A percentile compares a stretch with the other conserved stretches of the same genome.
These are phyloP conservation scores for Musa balbisiana DNA, from an alignment of 202 grass and related monocot genomes.

Conservation along the genomic window DNA sequence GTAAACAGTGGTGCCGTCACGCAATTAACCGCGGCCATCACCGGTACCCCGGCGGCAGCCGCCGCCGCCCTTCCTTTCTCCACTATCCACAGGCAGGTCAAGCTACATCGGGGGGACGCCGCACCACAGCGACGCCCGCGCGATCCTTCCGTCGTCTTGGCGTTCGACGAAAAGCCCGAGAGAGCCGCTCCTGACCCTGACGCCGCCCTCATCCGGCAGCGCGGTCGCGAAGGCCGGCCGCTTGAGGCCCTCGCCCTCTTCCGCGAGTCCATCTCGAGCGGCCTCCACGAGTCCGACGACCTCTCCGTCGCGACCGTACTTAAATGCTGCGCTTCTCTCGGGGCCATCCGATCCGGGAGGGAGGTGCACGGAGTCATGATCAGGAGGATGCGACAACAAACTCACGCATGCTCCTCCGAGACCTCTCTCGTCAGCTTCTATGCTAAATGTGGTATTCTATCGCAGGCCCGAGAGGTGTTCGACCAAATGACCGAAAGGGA, in stretches of 20 bases:
- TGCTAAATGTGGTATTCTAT: constrained; percentile 19
- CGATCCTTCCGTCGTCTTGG: too few species aligned
- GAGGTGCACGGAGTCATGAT: constrained; percentile 28
- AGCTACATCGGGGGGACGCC: too few species aligned
- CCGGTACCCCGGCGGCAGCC: too few species aligned
- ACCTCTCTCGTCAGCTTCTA: background rate
- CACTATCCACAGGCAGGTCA: too few species aligned
- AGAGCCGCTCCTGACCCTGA: background rate
- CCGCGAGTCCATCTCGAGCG: constrained; percentile 14
- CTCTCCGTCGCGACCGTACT: constrained; percentile 22
- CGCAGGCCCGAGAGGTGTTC: background rate
- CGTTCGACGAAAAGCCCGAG: constrained; percentile 7
- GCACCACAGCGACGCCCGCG: too few species aligned
- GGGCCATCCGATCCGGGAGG: constrained; percentile 21
- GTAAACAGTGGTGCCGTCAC: too few species aligned
- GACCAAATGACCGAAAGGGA: constrained; percentile 5
- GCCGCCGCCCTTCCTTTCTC: too few species aligned
- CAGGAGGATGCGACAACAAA: background rate
- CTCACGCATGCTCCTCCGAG: background rate
- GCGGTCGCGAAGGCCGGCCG: background rate
- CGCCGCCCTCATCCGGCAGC: too few species aligned
- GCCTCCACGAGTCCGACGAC: background rate
- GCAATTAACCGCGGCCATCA: too few species aligned
- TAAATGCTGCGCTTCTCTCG: constrained; percentile 24
- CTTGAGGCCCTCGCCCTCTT: constrained; percentile 26